Conservation (phyloP, 768 basidiomycete species). For the Boletus subcaerulescens region DNA sequence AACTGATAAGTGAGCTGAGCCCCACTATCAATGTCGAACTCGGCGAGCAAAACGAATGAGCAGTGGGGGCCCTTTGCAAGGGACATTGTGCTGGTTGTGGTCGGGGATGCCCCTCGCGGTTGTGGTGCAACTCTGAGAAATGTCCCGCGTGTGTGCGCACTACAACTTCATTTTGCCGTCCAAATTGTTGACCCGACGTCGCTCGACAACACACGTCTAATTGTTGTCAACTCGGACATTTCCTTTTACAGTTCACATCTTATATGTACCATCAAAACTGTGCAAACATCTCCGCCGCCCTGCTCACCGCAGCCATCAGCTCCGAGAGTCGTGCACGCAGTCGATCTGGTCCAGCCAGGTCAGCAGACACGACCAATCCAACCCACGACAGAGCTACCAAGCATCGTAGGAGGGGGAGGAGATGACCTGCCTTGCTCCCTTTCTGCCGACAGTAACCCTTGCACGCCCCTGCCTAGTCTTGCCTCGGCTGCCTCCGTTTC, state of each 20-base stretch:
- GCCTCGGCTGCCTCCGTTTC: conserved; percentile 17
- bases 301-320: conserved; percentile 26
- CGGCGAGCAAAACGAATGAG: conserved; percentile 94
- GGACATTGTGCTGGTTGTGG: conserved; percentile 42
- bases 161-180: conserved; percentile 7
- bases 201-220: conserved; percentile 9
- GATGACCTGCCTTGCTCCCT: conserved; percentile 37
- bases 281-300: conserved; percentile 25
- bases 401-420: conserved; percentile 8
- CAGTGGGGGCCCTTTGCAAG: conserved; percentile 67
- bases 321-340: conserved; percentile 22
- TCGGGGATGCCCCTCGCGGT: not conserved
- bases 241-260: conserved; percentile 25
- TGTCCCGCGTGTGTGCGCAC: not conserved
- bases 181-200: conserved; percentile 7
- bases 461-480: conserved; percentile 11
- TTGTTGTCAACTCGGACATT: conserved; percentile 15
- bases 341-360: conserved; percentile 20
- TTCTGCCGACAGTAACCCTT: conserved; percentile 17
- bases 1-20: conserved; percentile 95
- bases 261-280: conserved; percentile 6
- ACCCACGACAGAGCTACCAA: conserved; percentile 23
- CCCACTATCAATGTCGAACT: conserved; percentile 96
- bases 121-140: conserved; percentile 8
- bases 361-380: conserved; percentile 8